phyloP scores from a whole-genome alignment of 306 rosid genomes.

The Erythrophleum fordii region DNA sequence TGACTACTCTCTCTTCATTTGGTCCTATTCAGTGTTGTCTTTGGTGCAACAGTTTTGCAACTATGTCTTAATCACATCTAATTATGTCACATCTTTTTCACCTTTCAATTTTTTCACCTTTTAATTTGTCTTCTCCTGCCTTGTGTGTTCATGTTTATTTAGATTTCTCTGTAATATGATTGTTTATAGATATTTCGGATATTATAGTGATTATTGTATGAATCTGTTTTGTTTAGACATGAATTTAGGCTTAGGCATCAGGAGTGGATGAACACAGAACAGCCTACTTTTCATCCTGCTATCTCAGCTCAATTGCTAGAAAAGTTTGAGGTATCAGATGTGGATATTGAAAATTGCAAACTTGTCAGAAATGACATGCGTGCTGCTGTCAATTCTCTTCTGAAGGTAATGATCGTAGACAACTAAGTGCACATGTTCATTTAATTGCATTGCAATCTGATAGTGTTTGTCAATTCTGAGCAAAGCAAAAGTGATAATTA shows the following conservation, averaged over 20 bases:
- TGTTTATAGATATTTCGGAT: constrained; percentile 3
- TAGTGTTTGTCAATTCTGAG: constrained; percentile 1
- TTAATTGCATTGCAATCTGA: constrained; percentile 1
- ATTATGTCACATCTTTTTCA: constrained; percentile 10
- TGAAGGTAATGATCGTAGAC: constrained; percentile 67
- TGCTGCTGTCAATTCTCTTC: constrained; percentile 64
- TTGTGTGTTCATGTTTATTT: constrained; percentile 21
- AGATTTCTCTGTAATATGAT: constrained; percentile 22
- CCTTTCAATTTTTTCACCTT: constrained; percentile 6
- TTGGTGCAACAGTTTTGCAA: constrained; percentile 1
- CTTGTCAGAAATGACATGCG: constrained; percentile 76
- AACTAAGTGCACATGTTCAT: not conserved
- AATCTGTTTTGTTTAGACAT: constrained; percentile 55
- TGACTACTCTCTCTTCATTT: not conserved
- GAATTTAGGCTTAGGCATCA: constrained; percentile 70
- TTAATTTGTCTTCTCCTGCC: constrained; percentile 22
- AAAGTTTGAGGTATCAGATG: constrained; percentile 54
- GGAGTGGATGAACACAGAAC: constrained; percentile 75
- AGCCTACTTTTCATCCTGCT: constrained; percentile 72
- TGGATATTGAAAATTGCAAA: constrained; percentile 64
- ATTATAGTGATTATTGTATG: constrained; percentile 21
- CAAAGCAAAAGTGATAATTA: not conserved
- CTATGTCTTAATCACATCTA: constrained; percentile 7
- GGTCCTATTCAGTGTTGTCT: not conserved
- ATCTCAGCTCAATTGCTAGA: constrained; percentile 58